phyloP scores from a whole-genome alignment of 768 basidiomycete genomes.

The Boletus speciosus region DNA sequence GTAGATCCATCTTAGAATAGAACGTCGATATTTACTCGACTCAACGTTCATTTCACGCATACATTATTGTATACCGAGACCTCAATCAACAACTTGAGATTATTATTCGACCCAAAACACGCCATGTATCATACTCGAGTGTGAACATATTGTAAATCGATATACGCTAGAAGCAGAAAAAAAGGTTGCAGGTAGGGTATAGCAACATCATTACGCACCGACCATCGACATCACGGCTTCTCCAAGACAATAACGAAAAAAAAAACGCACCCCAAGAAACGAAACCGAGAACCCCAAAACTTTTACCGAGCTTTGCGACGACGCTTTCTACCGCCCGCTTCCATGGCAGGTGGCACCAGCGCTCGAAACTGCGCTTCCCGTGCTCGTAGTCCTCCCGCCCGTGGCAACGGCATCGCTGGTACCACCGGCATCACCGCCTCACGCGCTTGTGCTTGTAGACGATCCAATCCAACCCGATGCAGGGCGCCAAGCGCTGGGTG shows the following conservation, averaged over 20 bases:
- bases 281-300: not conserved
- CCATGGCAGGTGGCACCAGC: not conserved
- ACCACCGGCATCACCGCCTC: not conserved
- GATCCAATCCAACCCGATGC: not conserved
- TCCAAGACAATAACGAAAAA: not conserved
- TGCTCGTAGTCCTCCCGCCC: not conserved
- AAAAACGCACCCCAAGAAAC: not conserved
- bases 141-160: not conserved
- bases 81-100: not conserved
- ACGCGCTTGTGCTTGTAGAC: not conserved
- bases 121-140: not conserved
- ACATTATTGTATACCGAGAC: not conserved
- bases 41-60: not conserved
- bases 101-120: constrained; percentile 1
- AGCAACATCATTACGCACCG: not conserved
- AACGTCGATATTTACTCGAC: not conserved
- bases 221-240: not conserved
- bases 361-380: not conserved
- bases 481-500: not conserved
- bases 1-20: constrained; percentile 1
- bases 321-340: constrained; percentile 4
- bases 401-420: not conserved
- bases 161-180: not conserved
- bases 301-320: constrained; percentile 10
- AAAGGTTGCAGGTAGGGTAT: not conserved